A percentile compares a stretch with the other conserved stretches of the same genome.
Conservation (phyloP, 129 eudicot species). For the Mikania micrantha region DNA sequence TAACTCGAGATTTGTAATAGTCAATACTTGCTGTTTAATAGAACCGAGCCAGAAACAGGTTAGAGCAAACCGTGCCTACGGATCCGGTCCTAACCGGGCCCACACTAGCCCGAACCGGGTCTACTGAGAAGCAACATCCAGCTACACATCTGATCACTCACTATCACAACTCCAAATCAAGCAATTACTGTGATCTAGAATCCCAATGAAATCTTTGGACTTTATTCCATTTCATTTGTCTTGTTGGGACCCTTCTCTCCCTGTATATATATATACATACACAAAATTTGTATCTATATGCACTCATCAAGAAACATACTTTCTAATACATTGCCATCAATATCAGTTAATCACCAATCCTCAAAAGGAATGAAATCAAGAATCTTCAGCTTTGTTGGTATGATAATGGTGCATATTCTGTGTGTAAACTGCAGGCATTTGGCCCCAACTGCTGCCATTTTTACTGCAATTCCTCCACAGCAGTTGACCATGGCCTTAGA, state of each 20-base stretch:
- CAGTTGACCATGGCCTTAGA: conserved; percentile 11
- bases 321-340: conserved; percentile 9
- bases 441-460: conserved; percentile 22
- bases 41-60: not conserved
- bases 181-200: conserved; percentile 10
- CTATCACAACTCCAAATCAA: conserved; percentile 16
- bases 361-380: conserved; percentile 28
- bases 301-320: conserved; percentile 19
- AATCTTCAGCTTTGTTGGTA: conserved; percentile 8
- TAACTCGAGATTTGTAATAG: not conserved
- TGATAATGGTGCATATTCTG: conserved; percentile 27
- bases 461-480: no score
- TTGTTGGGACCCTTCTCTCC: conserved; percentile 2
- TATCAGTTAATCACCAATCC: conserved; percentile 1
- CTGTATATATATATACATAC: conserved; percentile 5
- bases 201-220: conserved; percentile 36
- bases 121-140: conserved; percentile 38
- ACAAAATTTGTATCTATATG: not conserved
- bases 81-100: no score
- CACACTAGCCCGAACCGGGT: not conserved
- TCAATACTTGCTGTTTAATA: not conserved
- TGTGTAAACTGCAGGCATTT: conserved; percentile 45
- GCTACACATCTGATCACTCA: conserved; percentile 16
- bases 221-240: conserved; percentile 8
- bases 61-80: not conserved